Percentiles rank a stretch among this genome's conserved stretches.
phyloP scores from a whole-genome alignment of 2,329 filamentous ascomycete genomes.

The Verticillium nonalfalfae region DNA sequence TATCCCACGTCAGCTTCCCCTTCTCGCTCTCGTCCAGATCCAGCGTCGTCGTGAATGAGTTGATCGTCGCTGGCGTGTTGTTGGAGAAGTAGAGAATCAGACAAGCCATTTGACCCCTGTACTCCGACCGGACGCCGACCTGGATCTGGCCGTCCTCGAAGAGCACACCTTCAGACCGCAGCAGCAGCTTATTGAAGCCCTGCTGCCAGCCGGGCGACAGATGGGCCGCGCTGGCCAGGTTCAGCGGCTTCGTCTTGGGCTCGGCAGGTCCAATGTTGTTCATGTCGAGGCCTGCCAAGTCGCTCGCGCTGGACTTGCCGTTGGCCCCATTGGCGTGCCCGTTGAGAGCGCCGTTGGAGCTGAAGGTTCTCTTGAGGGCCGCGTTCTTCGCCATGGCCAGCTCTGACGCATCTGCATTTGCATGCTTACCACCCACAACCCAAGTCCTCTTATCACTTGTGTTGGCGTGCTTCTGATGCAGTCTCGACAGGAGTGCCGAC shows the following conservation, averaged over 20 bases:
- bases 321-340: constrained; percentile 38
- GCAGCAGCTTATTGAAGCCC: constrained; percentile 78
- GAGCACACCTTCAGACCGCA: constrained; percentile 76
- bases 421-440: constrained; percentile 96
- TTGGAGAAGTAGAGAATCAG: constrained; percentile 95
- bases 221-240: constrained; percentile 87
- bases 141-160: constrained; percentile 96
- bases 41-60: constrained; percentile 88
- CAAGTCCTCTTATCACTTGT: constrained; percentile 95
- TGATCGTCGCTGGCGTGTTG: constrained; percentile 78
- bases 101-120: constrained; percentile 90
- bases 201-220: constrained; percentile 91
- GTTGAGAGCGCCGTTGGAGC: constrained; percentile 43
- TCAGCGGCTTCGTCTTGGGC: constrained; percentile 62
- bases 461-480: constrained; percentile 90
- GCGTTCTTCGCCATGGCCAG: constrained; percentile 74
- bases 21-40: constrained; percentile 69
- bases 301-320: constrained; percentile 49
- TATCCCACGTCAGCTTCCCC: constrained; percentile 69
- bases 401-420: constrained; percentile 75
- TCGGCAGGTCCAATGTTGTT: constrained; percentile 50
- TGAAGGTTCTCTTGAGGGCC: constrained; percentile 83
- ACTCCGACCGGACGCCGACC: constrained; percentile 86
- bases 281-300: constrained; percentile 81
- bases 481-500: constrained; percentile 81